Conservation (phyloP, 139 green algal species). For the Micractinium conductrix region DNA sequence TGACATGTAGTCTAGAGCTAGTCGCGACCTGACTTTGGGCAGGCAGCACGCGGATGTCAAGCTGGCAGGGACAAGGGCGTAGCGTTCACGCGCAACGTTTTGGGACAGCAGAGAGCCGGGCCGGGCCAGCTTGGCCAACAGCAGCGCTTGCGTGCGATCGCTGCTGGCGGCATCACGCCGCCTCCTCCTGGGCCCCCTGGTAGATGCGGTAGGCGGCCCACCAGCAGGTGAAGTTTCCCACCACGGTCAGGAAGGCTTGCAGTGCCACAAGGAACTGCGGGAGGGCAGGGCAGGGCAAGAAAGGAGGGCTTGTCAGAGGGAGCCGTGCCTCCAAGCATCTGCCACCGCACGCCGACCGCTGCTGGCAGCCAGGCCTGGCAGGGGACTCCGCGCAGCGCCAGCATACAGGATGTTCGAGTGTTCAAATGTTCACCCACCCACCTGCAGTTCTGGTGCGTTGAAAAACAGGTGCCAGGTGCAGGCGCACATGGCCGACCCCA, state of each 20-base stretch:
- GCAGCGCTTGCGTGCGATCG: too few relatives aligned
- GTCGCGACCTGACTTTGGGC: too few relatives aligned
- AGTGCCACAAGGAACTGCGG: constrained; percentile 84
- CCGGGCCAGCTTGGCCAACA: too few relatives aligned
- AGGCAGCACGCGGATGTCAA: too few relatives aligned
- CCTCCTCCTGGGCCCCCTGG: constrained; percentile 4
- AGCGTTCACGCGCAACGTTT: too few relatives aligned
- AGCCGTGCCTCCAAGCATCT: too few relatives aligned
- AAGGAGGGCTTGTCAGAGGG: not conserved
- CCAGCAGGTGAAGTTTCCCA: constrained; percentile 84
- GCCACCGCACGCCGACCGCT: not conserved
- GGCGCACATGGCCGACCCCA: constrained; percentile 84
- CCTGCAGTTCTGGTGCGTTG: constrained; percentile 73
- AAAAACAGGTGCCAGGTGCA: constrained; percentile 96
- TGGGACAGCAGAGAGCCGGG: too few relatives aligned
- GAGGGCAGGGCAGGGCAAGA: constrained; percentile 32
- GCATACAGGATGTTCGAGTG: not conserved
- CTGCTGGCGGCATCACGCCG: too few relatives aligned
- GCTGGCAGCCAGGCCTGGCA: not conserved
- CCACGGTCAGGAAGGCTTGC: constrained; percentile 76
- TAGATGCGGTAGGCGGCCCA: constrained; percentile 86
- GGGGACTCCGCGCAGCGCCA: too few relatives aligned
- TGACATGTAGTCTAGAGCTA: too few relatives aligned
- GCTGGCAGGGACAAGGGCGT: too few relatives aligned
- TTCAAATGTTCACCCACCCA: constrained; percentile 1